Percentiles rank a stretch among this genome's conserved stretches.
Conservation (phyloP, 2,329 filamentous ascomycete genomes). For the Aureobasidium sp. region DNA sequence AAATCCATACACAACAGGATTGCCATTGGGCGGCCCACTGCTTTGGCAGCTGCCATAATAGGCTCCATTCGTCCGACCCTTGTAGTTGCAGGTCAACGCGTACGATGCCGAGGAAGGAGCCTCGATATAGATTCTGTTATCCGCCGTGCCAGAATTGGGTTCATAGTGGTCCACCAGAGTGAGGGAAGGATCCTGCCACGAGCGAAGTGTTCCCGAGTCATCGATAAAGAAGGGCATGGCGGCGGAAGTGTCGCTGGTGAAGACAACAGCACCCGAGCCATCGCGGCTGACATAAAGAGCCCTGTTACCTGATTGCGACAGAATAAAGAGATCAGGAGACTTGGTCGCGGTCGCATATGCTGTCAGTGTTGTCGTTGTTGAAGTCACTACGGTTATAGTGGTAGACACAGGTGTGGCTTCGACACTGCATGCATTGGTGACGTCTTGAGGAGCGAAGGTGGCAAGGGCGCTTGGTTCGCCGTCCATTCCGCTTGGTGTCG, state of each 20-base stretch:
- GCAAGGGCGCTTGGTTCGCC: not conserved
- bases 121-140: slow-evolving; percentile 2
- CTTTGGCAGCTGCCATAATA: not conserved
- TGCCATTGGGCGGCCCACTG: not conserved
- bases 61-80: not conserved
- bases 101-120: not conserved
- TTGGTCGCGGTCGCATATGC: not conserved
- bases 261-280: not conserved
- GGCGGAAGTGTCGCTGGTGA: not conserved
- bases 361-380: slow-evolving; percentile 6
- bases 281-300: not conserved
- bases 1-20: slow-evolving; percentile 1
- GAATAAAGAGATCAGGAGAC: not conserved
- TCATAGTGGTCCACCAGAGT: not conserved
- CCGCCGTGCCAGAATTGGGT: not conserved
- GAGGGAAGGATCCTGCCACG: not conserved
- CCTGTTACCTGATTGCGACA: not conserved
- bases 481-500: not conserved
- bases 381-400: not conserved
- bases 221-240: not conserved
- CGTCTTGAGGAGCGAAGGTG: not conserved
- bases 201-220: not conserved
- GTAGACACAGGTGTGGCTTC: not conserved
- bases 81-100: not conserved
- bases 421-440: slow-evolving; percentile 2